Evolutionary conservation across 2,329 filamentous ascomycete species (phyloP).

Genomic region (Ophiostoma perfectum): DNA sequence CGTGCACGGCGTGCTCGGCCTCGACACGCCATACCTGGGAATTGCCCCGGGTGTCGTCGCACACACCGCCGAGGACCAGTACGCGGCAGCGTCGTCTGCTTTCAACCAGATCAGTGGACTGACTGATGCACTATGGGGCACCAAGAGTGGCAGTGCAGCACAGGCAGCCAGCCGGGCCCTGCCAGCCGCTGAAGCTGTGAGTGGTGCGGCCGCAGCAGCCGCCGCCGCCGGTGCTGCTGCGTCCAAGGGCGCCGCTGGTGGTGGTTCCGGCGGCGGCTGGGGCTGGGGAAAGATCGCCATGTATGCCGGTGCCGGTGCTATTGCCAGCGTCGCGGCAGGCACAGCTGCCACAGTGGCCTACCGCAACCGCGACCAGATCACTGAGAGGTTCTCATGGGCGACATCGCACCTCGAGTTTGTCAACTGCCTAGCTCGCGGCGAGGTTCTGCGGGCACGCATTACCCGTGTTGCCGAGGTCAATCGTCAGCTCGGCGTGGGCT

Average conservation of each 20-base stretch:
- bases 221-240: slow-evolving; percentile 22
- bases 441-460: slow-evolving; percentile 73
- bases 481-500: slow-evolving; percentile 63
- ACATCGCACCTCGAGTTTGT: slow-evolving; percentile 91
- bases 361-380: slow-evolving; percentile 74
- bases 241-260: not conserved
- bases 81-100: slow-evolving; percentile 66
- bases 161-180: not conserved
- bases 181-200: not conserved
- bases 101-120: slow-evolving; percentile 61
- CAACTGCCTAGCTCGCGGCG: slow-evolving; percentile 75
- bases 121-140: slow-evolving; percentile 62
- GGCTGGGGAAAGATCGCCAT: slow-evolving; percentile 83
- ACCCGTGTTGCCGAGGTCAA: slow-evolving; percentile 60
- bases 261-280: slow-evolving; percentile 46
- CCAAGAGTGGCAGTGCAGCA: slow-evolving; percentile 31
- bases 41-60: slow-evolving; percentile 79
- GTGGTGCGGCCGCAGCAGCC: slow-evolving; percentile 22
- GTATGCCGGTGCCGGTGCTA: slow-evolving; percentile 73
- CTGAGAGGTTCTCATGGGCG: slow-evolving; percentile 72
- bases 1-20: slow-evolving; percentile 82
- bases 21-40: slow-evolving; percentile 88
- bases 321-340: slow-evolving; percentile 52
- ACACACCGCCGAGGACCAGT: slow-evolving; percentile 80
- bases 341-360: slow-evolving; percentile 83